Percentiles rank a stretch among this genome's conserved stretches.
phyloP scores from a whole-genome alignment of 257 asterid genomes.

The Handroanthus guayacan region DNA sequence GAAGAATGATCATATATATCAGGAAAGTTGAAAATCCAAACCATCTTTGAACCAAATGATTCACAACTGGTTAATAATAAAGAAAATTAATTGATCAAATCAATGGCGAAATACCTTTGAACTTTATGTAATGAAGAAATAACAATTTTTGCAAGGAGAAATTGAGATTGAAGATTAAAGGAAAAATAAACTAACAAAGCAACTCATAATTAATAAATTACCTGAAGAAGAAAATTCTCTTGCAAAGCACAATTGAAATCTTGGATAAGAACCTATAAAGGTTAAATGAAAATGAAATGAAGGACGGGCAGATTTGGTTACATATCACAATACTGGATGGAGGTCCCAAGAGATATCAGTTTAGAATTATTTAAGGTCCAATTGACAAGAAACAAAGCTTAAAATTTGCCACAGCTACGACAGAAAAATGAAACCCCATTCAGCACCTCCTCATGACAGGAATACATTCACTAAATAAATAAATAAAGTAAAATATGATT shows the following conservation, averaged over 20 bases:
- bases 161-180: conserved; percentile 4
- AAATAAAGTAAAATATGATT: not conserved
- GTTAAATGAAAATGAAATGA: conserved; percentile 33
- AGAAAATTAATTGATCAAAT: conserved; percentile 20
- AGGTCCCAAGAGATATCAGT: conserved; percentile 6
- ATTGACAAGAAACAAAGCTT: conserved; percentile 6
- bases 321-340: conserved; percentile 16
- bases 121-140: conserved; percentile 23
- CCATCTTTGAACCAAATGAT: not conserved
- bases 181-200: conserved; percentile 8
- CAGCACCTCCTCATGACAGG: conserved; percentile 19
- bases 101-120: conserved; percentile 1
- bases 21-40: conserved; percentile 16
- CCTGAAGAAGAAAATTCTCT: conserved; percentile 98
- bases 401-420: conserved; percentile 20
- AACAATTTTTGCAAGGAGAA: conserved; percentile 27
- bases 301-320: conserved; percentile 14
- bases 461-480: not conserved
- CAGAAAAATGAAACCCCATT: conserved; percentile 13
- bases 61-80: conserved; percentile 10
- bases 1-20: conserved; percentile 27
- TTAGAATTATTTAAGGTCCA: conserved; percentile 28
- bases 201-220: conserved; percentile 41
- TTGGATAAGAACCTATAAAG: conserved; percentile 79
- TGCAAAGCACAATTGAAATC: conserved; percentile 98